Conservation (phyloP, 148 eudicot species). For the Chenopodium album region DNA sequence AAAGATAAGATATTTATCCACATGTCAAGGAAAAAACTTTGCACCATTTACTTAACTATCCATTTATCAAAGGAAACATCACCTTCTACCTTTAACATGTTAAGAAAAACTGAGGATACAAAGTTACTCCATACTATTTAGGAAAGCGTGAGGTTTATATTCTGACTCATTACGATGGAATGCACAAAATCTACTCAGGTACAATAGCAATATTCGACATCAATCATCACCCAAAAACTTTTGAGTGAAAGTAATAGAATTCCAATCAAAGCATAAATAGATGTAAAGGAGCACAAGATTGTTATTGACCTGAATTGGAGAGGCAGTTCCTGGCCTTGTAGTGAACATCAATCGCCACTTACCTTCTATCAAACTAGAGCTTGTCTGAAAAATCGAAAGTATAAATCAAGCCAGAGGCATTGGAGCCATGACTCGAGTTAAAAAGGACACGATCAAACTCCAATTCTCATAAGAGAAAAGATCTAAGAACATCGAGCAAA, state of each 20-base stretch:
- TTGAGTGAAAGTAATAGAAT: background rate
- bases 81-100: background rate
- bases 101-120: background rate
- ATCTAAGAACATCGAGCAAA: background rate
- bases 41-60: no score
- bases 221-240: background rate
- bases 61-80: background rate
- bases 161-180: background rate
- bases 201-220: no score
- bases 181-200: background rate
- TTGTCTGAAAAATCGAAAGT: constrained; percentile 47
- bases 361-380: constrained; percentile 90
- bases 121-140: background rate
- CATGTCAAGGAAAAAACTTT: no score
- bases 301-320: constrained; percentile 79
- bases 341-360: constrained; percentile 92
- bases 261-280: background rate
- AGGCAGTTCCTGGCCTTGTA: constrained; percentile 92
- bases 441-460: background rate
- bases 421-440: background rate
- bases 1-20: background rate
- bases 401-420: background rate
- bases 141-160: background rate
- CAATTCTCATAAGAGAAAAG: background rate
- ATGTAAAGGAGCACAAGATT: background rate